Base-by-base conservation (phyloP, 768 basidiomycete species). In the Erythrobasidium yunnanense region DNA sequence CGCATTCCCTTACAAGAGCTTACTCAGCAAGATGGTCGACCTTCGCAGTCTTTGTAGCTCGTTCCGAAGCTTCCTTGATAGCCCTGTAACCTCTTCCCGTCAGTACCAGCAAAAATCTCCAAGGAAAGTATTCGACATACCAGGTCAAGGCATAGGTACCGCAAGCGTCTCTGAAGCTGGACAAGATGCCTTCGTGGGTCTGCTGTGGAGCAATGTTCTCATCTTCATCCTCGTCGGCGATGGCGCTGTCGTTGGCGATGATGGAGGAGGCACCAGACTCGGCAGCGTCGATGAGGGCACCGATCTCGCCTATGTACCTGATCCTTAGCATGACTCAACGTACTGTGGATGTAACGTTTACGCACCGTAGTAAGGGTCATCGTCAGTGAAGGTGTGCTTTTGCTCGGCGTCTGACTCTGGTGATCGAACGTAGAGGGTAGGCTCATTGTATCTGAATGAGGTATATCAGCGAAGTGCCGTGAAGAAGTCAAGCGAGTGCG, bases 371-470 rank as follows among this genome's bases (percentile, higher is more conserved):
- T 33, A 29, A 1, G 45, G 7, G 25, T 67, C 38, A 22, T 70
- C 71, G 38, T 52, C 55, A 8, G 42, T 52, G 34, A 70, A 70
- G 32, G 52, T 69, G 67, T 66, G 60, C 7, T 68, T 57, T 50
- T 73, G 70, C 62, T 70, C 71, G 30, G 69, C 68, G 58, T 73
- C 72, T 20, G 65, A 66, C 45, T 67, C 67, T 8, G 72, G 72
- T 15, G 67, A 65, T 72, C 93, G 88, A 70, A 96, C 81, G 74
- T 86, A 85, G 33, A 97, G 83, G 4, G 87, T 81, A 4, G 93
- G 93, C 71, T 86, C 83, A 63, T 92, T n/a, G n/a, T n/a, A n/a
- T n/a, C n/a, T n/a, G n/a, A n/a, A n/a, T n/a, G n/a, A n/a, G n/a
- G n/a, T n/a, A n/a, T n/a, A n/a, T n/a, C n/a, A n/a, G n/a, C n/a